Base-by-base conservation (phyloP, 2,329 filamentous ascomycete genomes). In the Diaporthe sp. region DNA sequence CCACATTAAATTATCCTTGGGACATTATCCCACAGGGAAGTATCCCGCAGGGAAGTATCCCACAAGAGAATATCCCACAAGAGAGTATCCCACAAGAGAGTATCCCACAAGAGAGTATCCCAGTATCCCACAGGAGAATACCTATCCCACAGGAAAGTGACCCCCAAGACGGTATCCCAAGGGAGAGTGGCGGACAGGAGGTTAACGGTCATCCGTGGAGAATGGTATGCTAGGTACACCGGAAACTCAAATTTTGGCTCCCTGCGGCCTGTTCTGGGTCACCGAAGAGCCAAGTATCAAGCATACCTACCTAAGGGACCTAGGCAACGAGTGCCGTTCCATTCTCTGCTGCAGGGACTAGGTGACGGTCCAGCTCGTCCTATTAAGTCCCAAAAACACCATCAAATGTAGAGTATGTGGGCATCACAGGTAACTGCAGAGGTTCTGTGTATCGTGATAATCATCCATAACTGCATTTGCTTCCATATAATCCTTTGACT, bases 391-490 rank as follows among this genome's bases (percentile, higher is more conserved):
- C 47, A 37, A 12, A 22, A 20, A 17, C 13, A 22, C 8, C 25
- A 13, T 13, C 22, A 78, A 57, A 17, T 13, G 5, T 3, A n/a
- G 25, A 47, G 47, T 12, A 6, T 25, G 20, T 4, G 28, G 13
- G 3, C 22, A n/a, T 53, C 49, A 44, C 34, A 9, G 25, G 34
- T 13, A 67, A 65, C 3, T n/a, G 47, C 25, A 28, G 49, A 37
- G 10, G 47, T 39, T 42, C 12, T 34, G 15, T 25, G 13, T 47
- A 37, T 53, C 71, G 37, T 65, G 71, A 65, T 47, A 73, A 65
- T 73, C 71, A 55, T 73, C 71, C 71, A 55, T 73, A 39, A 55
- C 10, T 73, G 71, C 58, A 61, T 65, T 73, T 55, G 58, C 71
- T 55, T 57, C 49, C 58, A 17, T 73, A 55, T 73, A 44, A 73